phyloP scores from a whole-genome alignment of 1,284 basidiomycete genomes.

The Apiotrichum porosum region DNA sequence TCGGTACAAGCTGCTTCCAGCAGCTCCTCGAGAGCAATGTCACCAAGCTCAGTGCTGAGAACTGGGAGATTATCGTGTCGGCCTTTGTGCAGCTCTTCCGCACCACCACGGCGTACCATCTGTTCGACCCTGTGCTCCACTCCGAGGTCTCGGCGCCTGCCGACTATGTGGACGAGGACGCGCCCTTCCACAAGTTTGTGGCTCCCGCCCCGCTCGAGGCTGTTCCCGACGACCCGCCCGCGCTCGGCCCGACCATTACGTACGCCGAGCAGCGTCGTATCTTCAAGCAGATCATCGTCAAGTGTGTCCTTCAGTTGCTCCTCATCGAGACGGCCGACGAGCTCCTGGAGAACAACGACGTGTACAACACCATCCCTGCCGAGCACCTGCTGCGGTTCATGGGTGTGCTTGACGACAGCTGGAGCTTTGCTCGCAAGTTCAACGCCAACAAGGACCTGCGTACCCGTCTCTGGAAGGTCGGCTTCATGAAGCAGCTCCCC shows the following conservation, averaged over 20 bases:
- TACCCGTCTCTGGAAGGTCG: slow-evolving; percentile 98
- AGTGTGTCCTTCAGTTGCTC: slow-evolving; percentile 95
- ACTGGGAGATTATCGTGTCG: slow-evolving; percentile 89
- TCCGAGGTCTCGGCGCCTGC: slow-evolving; percentile 65
- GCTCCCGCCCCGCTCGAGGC: slow-evolving; percentile 44
- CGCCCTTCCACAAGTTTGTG: slow-evolving; percentile 46
- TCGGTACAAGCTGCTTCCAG: slow-evolving; percentile 96
- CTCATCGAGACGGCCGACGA: slow-evolving; percentile 98
- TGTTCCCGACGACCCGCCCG: slow-evolving; percentile 23
- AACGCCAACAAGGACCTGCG: slow-evolving; percentile 98
- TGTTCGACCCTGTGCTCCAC: slow-evolving; percentile 85
- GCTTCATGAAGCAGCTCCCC: slow-evolving; percentile 99
- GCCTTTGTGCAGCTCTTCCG: slow-evolving; percentile 94
- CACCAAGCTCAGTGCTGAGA: slow-evolving; percentile 71
- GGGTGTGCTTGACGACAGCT: slow-evolving; percentile 91
- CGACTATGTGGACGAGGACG: slow-evolving; percentile 53
- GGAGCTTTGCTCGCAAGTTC: slow-evolving; percentile 94
- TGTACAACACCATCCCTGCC: slow-evolving; percentile 92
- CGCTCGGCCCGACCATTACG: slow-evolving; percentile 31
- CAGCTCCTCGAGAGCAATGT: slow-evolving; percentile 94
- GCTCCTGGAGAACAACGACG: slow-evolving; percentile 81
- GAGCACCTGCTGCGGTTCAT: slow-evolving; percentile 88
- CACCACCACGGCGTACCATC: slow-evolving; percentile 94
- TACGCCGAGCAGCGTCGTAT: slow-evolving; percentile 70
- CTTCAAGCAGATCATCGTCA: slow-evolving; percentile 99